A percentile compares a stretch with the other conserved stretches of the same genome.
phyloP scores from a whole-genome alignment of 225 moss, liverwort and hornwort genomes.

The Climacium dendroides region DNA sequence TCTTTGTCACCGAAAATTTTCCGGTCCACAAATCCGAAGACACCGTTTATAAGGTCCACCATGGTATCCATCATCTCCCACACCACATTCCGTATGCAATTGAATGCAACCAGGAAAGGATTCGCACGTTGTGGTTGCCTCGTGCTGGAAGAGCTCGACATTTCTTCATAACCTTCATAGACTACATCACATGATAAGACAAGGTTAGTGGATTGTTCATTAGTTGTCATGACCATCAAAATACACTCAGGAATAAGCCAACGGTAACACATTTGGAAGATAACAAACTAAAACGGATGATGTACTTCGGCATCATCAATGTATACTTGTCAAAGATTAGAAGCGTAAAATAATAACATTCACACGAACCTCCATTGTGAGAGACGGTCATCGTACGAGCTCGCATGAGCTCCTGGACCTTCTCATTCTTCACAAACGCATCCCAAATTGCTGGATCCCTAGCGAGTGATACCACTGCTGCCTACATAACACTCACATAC shows the following conservation, averaged over 20 bases:
- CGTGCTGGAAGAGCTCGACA: conserved; percentile 2
- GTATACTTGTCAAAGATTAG: background rate
- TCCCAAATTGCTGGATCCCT: conserved; percentile 83
- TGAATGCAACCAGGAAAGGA: conserved; percentile 52
- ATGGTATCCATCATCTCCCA: conserved; percentile 78
- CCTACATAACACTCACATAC: conserved; percentile 25
- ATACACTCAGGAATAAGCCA: background rate
- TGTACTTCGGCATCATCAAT: background rate
- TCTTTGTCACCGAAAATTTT: conserved; percentile 65
- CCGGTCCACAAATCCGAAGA: conserved; percentile 68
- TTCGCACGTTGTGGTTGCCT: conserved; percentile 16
- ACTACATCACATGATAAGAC: background rate
- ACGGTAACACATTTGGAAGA: background rate
- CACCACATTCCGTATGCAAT: conserved; percentile 46
- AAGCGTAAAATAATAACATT: background rate
- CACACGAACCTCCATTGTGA: conserved; percentile 21
- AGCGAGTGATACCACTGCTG: conserved; percentile 64
- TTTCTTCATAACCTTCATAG: conserved; percentile 18
- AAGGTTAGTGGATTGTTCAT: background rate
- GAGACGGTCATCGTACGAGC: conserved; percentile 11
- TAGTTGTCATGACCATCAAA: background rate
- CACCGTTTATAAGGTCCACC: conserved; percentile 60
- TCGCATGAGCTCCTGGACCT: conserved; percentile 75
- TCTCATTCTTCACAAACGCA: conserved; percentile 82
- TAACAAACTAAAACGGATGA: background rate